Conservation (phyloP, 257 asterid genomes). For the Solanum infundibuliforme region DNA sequence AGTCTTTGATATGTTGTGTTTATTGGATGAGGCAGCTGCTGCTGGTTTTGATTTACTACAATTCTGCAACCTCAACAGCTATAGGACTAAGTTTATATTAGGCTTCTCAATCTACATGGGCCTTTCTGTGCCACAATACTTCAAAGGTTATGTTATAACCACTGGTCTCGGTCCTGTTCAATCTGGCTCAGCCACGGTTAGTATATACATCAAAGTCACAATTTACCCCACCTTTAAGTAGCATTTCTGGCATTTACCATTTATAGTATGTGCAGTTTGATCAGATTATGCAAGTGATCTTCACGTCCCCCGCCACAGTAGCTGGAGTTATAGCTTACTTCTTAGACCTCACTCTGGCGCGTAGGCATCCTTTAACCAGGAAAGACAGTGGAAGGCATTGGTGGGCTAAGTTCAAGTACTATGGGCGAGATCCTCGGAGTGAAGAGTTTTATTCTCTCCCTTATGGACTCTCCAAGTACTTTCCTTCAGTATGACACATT, state of each 20-base stretch:
- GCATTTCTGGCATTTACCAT: not conserved
- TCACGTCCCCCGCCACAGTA: conserved; percentile 77
- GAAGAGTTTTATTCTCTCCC: conserved; percentile 81
- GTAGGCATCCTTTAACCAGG: conserved; percentile 38
- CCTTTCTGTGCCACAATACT: conserved; percentile 90
- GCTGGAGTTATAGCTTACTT: conserved; percentile 64
- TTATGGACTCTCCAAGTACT: conserved; percentile 60
- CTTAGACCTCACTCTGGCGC: conserved; percentile 67
- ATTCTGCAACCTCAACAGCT: conserved; percentile 94
- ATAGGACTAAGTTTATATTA: conserved; percentile 66
- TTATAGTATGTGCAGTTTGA: conserved; percentile 49
- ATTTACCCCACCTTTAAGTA: not conserved
- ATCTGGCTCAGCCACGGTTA: conserved; percentile 58
- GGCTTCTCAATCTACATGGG: conserved; percentile 93
- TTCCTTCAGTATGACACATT: conserved; percentile 50
- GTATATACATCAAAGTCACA: not conserved
- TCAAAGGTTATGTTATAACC: conserved; percentile 56
- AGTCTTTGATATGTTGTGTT: not conserved
- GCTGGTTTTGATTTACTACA: conserved; percentile 80
- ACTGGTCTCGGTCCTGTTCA: conserved; percentile 71
- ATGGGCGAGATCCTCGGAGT: conserved; percentile 64
- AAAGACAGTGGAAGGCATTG: conserved; percentile 90
- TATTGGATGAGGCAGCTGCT: conserved; percentile 43
- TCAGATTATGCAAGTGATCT: conserved; percentile 53
- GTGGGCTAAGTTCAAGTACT: conserved; percentile 82